Conservation (phyloP, 305 asterid species). For the Solanum hybrid region DNA sequence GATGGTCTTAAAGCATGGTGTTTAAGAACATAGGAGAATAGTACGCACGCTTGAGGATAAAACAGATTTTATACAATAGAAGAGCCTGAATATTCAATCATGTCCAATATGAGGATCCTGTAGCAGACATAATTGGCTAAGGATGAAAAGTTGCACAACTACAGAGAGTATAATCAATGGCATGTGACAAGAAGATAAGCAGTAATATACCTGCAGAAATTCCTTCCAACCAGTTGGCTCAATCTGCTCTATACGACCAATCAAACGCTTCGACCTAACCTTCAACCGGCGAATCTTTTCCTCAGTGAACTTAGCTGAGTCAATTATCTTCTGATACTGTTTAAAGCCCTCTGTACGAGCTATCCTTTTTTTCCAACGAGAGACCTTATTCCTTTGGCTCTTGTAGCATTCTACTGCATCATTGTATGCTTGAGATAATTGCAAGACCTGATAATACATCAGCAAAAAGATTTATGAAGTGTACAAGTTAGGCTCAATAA, state of each 20-base stretch:
- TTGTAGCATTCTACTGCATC: constrained; percentile 71
- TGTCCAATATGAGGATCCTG: background rate
- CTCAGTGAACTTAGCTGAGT: constrained; percentile 66
- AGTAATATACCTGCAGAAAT: constrained; percentile 68
- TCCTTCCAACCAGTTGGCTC: constrained; percentile 99
- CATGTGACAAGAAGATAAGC: background rate
- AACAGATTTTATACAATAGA: background rate
- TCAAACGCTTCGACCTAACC: constrained; percentile 73
- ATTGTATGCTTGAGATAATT: constrained; percentile 67
- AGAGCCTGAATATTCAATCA: background rate
- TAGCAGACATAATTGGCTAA: background rate
- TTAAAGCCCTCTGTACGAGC: constrained; percentile 86
- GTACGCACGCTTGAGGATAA: background rate
- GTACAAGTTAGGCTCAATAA: no score
- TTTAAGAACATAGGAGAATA: background rate
- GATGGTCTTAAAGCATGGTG: background rate
- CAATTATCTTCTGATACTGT: constrained; percentile 80
- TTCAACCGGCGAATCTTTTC: constrained; percentile 88
- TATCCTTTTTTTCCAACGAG: constrained; percentile 83
- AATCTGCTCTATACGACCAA: constrained; percentile 77
- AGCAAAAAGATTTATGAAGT: constrained; percentile 7
- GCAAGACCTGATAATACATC: constrained; percentile 37
- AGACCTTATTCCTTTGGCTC: constrained; percentile 83
- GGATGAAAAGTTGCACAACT: background rate
- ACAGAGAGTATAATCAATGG: background rate